Conservation (phyloP, 2,329 filamentous ascomycete genomes). For the Colletotrichum musae region DNA sequence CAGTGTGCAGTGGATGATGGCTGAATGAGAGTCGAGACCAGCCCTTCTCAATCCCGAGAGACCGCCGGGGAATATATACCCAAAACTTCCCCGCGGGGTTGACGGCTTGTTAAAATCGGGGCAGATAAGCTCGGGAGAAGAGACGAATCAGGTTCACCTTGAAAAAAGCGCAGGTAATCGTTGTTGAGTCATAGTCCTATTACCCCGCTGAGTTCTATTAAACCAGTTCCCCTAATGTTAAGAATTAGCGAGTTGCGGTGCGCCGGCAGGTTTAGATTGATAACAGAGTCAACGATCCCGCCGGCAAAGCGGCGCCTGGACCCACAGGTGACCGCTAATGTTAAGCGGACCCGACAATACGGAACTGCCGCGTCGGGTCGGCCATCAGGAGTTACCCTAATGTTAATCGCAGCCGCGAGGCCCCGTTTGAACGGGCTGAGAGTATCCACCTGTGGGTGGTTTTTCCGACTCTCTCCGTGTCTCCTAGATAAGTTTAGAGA, state of each 20-base stretch:
- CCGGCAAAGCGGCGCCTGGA: conserved; percentile 6
- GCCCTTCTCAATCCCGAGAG: not conserved
- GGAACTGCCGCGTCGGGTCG: conserved; percentile 17
- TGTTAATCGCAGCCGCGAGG: conserved; percentile 19
- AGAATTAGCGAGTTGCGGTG: conserved; percentile 27
- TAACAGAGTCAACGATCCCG: not conserved
- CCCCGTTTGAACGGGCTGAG: too few relatives aligned
- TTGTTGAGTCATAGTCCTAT: conserved; percentile 19
- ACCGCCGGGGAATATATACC: conserved; percentile 3
- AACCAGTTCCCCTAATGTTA: conserved; percentile 24
- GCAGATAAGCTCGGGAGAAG: conserved; percentile 17
- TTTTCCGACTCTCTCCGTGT: too few relatives aligned
- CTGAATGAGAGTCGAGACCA: too few relatives aligned
- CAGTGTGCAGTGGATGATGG: too few relatives aligned
- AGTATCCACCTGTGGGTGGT: too few relatives aligned
- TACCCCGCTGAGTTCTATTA: conserved; percentile 20
- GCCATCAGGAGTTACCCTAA: not conserved
- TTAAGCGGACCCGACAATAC: conserved; percentile 33
- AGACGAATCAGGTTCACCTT: conserved; percentile 15
- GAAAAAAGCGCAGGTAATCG: not conserved
- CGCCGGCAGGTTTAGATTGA: not conserved
- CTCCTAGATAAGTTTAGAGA: too few relatives aligned
- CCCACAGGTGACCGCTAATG: conserved; percentile 33
- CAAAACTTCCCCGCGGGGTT: conserved; percentile 17
- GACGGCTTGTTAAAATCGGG: conserved; percentile 8